Conservation (phyloP, 768 basidiomycete species). For the Guyanaporus albipodus region DNA sequence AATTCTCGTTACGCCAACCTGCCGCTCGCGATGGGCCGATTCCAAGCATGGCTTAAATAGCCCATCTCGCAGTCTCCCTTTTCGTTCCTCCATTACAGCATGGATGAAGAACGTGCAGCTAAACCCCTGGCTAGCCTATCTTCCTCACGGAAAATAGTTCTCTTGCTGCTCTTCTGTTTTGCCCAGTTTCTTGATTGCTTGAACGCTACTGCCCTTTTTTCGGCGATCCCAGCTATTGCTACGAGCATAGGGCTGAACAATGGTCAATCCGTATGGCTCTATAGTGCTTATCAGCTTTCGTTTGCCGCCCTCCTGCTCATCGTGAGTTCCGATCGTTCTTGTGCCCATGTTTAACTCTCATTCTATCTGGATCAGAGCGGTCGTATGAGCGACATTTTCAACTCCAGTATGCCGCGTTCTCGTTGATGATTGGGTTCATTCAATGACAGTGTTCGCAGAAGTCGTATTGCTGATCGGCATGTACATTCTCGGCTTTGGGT, state of each 20-base stretch:
- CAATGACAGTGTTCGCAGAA: conserved; percentile 33
- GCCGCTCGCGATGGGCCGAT: too few species aligned
- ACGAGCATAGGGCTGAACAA: background rate
- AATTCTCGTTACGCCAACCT: too few species aligned
- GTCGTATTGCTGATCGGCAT: conserved; percentile 41
- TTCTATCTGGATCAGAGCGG: conserved; percentile 15
- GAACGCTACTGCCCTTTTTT: background rate
- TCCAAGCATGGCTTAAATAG: too few species aligned
- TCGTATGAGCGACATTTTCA: conserved; percentile 24
- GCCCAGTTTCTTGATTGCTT: conserved; percentile 1
- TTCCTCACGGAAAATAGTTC: background rate
- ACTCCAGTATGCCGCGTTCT: too few species aligned
- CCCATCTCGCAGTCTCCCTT: too few species aligned
- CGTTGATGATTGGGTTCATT: too few species aligned
- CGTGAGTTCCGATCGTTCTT: conserved; percentile 7
- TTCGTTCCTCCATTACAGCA: too few species aligned
- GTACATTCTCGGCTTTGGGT: conserved; percentile 38
- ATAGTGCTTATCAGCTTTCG: conserved; percentile 44
- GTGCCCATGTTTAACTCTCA: conserved; percentile 2
- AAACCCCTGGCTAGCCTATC: background rate
- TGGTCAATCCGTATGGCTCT: conserved; percentile 33
- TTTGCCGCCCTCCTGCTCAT: conserved; percentile 40
- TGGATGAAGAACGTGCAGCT: too few species aligned
- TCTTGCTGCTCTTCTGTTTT: background rate
- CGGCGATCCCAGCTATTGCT: background rate